phyloP scores from a whole-genome alignment of 306 rosid genomes.

The Glycine soja region DNA sequence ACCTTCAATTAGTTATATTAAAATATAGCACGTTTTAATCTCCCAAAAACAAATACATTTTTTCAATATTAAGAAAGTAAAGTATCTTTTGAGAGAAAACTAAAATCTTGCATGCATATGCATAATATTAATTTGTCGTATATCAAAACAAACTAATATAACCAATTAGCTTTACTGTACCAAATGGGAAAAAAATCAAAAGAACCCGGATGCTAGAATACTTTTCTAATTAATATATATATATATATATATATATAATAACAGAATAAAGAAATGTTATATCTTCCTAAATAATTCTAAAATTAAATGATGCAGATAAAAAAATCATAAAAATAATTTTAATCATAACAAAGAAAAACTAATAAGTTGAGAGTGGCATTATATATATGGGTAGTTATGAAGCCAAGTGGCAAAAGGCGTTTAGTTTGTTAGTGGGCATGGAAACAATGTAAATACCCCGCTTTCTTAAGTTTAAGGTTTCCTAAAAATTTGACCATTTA shows the following conservation, averaged over 20 bases:
- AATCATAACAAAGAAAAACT: neutral
- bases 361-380: neutral
- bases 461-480: slow-evolving; percentile 31
- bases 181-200: neutral
- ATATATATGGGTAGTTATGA: neutral
- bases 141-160: neutral
- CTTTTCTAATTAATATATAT: neutral
- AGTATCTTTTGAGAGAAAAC: neutral
- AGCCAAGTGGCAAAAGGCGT: slow-evolving; percentile 6
- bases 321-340: neutral
- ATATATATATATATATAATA: neutral
- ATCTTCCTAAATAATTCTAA: neutral
- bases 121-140: neutral
- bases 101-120: neutral
- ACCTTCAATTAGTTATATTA: neutral
- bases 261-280: neutral
- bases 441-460: slow-evolving; percentile 4
- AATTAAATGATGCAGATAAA: neutral
- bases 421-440: slow-evolving; percentile 5
- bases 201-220: neutral
- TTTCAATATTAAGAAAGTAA: neutral
- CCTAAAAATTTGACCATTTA: slow-evolving; percentile 52
- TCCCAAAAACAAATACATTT: neutral
- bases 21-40: neutral
- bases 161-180: neutral